Percentiles rank a stretch among this genome's conserved stretches.
Evolutionary conservation across 306 rosid genomes (phyloP).

Genomic region (Gleditsia sinensis): DNA sequence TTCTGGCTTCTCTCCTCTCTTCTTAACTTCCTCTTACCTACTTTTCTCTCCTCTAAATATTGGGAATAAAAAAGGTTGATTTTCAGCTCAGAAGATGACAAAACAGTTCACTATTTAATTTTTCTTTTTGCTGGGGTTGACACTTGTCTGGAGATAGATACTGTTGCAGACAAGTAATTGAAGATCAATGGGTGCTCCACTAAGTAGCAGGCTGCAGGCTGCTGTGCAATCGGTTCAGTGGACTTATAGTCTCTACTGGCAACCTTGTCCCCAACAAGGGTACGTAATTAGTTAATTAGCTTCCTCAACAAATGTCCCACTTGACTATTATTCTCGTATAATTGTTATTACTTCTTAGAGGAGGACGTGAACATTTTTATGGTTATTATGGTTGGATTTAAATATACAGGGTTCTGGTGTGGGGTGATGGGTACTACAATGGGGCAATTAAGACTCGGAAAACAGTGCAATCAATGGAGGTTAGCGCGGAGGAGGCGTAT

Average conservation of each 20-base stretch:
- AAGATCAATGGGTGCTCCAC: conserved; percentile 57
- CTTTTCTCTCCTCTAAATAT: background rate
- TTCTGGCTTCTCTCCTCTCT: background rate
- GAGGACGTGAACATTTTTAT: too few species aligned
- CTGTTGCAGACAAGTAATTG: too few species aligned
- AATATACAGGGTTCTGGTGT: conserved; percentile 62
- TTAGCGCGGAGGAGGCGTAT: conserved; percentile 69
- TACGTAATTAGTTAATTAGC: conserved; percentile 26
- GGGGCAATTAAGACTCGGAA: conserved; percentile 95
- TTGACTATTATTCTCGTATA: too few species aligned
- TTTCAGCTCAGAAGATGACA: conserved; percentile 29
- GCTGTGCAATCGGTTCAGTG: conserved; percentile 97
- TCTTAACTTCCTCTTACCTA: background rate
- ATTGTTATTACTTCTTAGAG: too few species aligned
- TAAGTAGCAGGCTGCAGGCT: conserved; percentile 58
- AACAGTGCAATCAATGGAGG: conserved; percentile 93
- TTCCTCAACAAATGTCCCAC: too few species aligned
- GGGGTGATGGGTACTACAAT: conserved; percentile 96
- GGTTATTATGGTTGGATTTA: background rate
- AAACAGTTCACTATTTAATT: too few species aligned
- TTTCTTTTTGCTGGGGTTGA: too few species aligned
- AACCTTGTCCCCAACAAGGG: conserved; percentile 82
- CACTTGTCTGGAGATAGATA: too few species aligned
- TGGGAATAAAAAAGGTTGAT: conserved; percentile 30
- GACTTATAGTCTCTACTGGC: conserved; percentile 98